Evolutionary conservation across 129 eudicot species (phyloP), one percentile per base, ranked within the genome.

Genomic region (Silybum marianum): DNA sequence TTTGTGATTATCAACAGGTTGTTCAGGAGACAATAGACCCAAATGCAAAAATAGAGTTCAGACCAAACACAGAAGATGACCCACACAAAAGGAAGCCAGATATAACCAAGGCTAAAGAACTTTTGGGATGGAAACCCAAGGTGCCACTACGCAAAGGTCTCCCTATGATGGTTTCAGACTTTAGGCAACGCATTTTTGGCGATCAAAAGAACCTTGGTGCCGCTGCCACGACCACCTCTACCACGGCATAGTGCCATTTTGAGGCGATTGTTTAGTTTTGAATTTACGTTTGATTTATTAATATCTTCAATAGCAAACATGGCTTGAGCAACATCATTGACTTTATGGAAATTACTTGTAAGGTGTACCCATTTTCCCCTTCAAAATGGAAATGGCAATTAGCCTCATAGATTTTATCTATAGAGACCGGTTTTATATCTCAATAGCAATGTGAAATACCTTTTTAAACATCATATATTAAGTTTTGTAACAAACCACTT

Each of bases 31-130:
- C 97, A 7, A 92, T 95, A 60, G 98, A 95, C 81, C 90, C 92
- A 9, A 88, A 95, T 32, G 98, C 98, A 2, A 89, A 89, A 80
- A 95, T 95, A 19, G 97, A 87, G 36, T 92, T 89, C 86, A 90
- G 87, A 85, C 89, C 92, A 24, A 95, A 95, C 97, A 95, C 98
- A 14, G 97, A 94, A 78, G 98, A 94, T 25, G 98, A 92, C 71
- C 98, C 98, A 21, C 98, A 94, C 96, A 95, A 89, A 91, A 90
- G 98, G 84, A 95, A 95, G 84, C 97, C 98, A 0, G 96, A 95
- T 83, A 95, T 95, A 76, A 75, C 90, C 1, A 92, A 88, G 87
- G 98, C 98, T 19, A 95, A 95, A 85, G 97, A 95, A 36, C 88
- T 84, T 71, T 85, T 95, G 0, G 98, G 98, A 12, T 95, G 98